These are phyloP conservation scores for Penicillium sp. DNA, from an alignment of 2,329 filamentous ascomycete genomes.

Conservation along the genomic window DNA sequence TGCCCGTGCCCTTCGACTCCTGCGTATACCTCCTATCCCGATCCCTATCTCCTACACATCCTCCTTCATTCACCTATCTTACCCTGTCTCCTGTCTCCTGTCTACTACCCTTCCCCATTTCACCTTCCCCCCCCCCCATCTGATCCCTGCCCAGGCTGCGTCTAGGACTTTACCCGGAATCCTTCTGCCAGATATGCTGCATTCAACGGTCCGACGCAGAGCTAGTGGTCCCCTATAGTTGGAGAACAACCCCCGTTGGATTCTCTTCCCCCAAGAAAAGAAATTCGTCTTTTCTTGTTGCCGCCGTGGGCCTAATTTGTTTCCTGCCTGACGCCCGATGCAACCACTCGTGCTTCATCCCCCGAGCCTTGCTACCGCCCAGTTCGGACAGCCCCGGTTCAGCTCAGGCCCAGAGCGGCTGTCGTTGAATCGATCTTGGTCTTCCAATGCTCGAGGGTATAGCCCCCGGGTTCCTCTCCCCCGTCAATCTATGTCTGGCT, in stretches of 20 bases:
- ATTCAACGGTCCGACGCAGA: constrained; percentile 24
- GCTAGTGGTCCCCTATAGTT: constrained; percentile 29
- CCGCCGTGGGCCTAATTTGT: constrained; percentile 15
- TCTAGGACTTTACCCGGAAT: constrained; percentile 8
- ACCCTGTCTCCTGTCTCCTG: neutral
- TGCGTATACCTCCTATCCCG: neutral
- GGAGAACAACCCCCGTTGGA: constrained; percentile 13
- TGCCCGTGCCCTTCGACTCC: constrained; percentile 12
- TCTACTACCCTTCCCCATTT: constrained; percentile 1
- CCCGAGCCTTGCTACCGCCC: constrained; percentile 39
- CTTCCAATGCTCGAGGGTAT: constrained; percentile 42
- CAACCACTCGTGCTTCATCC: constrained; percentile 46
- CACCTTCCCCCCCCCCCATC: constrained; percentile 3
- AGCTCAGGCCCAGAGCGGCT: constrained; percentile 38
- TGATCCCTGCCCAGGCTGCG: neutral
- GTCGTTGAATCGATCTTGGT: constrained; percentile 36
- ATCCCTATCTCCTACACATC: constrained; percentile 8
- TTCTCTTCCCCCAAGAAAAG: neutral
- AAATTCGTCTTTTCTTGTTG: neutral
- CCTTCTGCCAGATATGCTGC: constrained; percentile 34
- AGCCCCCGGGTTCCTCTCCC: constrained; percentile 43
- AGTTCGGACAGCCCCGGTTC: constrained; percentile 41
- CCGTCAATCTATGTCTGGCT: constrained; percentile 49
- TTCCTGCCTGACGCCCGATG: constrained; percentile 35
- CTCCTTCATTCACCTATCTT: constrained; percentile 1